Base-by-base conservation (phyloP, 2,329 filamentous ascomycete genomes). In the Clonostachys rosea region DNA sequence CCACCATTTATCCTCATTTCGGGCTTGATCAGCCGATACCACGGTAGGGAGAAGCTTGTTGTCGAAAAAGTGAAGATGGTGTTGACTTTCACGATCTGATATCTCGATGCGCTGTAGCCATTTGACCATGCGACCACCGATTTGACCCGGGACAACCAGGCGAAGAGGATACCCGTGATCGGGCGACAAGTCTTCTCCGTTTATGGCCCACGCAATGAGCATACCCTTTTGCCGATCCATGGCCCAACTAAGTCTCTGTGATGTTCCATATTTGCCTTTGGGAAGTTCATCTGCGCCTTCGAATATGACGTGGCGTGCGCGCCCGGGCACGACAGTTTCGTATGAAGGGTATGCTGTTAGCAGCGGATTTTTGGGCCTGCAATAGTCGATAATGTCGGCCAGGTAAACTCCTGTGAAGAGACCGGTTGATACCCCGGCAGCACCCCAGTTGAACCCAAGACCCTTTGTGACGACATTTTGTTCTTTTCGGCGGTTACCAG, bases 31-130 rank as follows among this genome's bases (percentile, higher is more conserved):
- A 18, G 36, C 36, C 36, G 36, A 39, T 4, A 39, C 36, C 10
- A n/a, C 14, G 10, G 36, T 39, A 18, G 73, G 75, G 17, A 89
- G 54, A 6, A 75, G 67, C 10, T 73, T 59, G 49, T 78, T 78
- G 48, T 78, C 74, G 60, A 68, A 76, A 35, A 74, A 65, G 52
- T 78, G 74, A 50, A 75, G 75, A 50, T 72, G 67, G 4, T 63
- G 65, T n/a, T 66, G 55, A 36, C 66, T 71, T 48, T 76, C 71
- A 36, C 68, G 62, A 24, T 68, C 64, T 9, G 61, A 65, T 34
- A 74, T 58, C 47, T 64, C 63, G 24, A 75, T 66, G 36, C 62
- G 62, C 35, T 62, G 59, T 5, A 76, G 53, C 73, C 73, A 76
- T 51, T 76, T 76, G 33, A 75, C 70, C 40, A 64, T 67, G 11